Evolutionary conservation across 1,284 basidiomycete species (phyloP).

Genomic region (Omphalotus olearius): DNA sequence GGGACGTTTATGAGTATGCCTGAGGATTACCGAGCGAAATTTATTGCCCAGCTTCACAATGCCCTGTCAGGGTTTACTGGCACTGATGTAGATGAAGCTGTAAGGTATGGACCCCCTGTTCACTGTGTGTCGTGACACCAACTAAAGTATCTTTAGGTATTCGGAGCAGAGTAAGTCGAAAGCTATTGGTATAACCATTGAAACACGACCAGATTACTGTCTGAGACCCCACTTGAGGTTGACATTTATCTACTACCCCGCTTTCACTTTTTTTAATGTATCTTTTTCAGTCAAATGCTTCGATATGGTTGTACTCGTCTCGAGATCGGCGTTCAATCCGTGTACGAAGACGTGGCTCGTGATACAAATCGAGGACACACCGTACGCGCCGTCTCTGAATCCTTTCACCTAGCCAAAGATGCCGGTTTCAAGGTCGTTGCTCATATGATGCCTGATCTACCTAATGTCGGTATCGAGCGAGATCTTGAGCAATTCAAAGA

Average conservation of each 20-base stretch:
- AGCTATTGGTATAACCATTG: conserved; percentile 98
- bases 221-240: conserved; percentile 91
- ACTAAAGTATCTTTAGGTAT: conserved; percentile 46
- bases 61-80: conserved; percentile 95
- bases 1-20: conserved; percentile 99
- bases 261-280: conserved; percentile 2
- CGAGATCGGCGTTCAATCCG: conserved; percentile 98
- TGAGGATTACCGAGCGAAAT: conserved; percentile 91
- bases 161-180: conserved; percentile 98
- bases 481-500: conserved; percentile 99
- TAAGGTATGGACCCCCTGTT: conserved; percentile 46
- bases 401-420: conserved; percentile 98
- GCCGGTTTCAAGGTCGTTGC: conserved; percentile 99
- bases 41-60: conserved; percentile 96
- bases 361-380: conserved; percentile 99
- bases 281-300: conserved; percentile 86
- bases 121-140: background rate
- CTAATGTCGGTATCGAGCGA: conserved; percentile 95
- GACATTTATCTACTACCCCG: conserved; percentile 12
- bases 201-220: conserved; percentile 98
- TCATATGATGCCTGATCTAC: conserved; percentile 98
- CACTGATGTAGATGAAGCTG: conserved; percentile 95
- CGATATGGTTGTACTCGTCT: conserved; percentile 98
- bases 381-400: conserved; percentile 95
- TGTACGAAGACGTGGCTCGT: conserved; percentile 98